Base-by-base conservation (phyloP, 1,139 yeast genomes). In the Yarrowia galli region DNA sequence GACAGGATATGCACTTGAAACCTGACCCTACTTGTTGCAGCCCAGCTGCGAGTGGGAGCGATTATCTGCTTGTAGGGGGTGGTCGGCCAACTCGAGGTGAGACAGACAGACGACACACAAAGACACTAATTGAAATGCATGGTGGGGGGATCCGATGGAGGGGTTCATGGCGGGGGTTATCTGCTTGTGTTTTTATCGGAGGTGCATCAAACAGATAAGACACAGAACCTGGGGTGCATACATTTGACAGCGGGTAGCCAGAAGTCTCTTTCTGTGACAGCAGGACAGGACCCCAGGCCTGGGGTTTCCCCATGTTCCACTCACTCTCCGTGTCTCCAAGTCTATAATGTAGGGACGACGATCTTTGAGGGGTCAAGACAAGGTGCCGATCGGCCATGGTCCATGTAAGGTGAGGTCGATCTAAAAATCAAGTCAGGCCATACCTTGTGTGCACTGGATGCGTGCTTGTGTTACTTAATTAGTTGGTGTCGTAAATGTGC, bases 361-460 rank as follows among this genome's bases (percentile, higher is more conserved):
- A 53, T 53, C 60, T 53, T 53, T 53, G 60, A 53, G 60, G 60
- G 60, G 60, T 53, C 60, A 36, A 38, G 60, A 53, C 60, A 53
- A 53, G 60, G 12, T n/a, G 35, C 7, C 16, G 60, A 53, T 53
- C 60, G 38, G 3, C 49, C 20, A 16, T 23, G 51, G 15, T 48
- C 36, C 54, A 32, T 49, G 56, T 49, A 49, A 49, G 56, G 56
- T 49, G 40, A 5, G n/a, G 56, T 2, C 56, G 40, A 49, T 49
- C 56, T 49, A 28, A 28, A 13, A 28, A n/a, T 32, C 56, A 32
- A 32, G 60, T 53, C 60, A 53, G 60, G 43, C 60, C 60, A 53
- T 23, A 53, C 35, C 32, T 22, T 22, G 48, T 20, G 48, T n/a
- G 15, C 8, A 35, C 36, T 28, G 32, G 9, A 5, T 6, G 32